Percentiles rank a stretch among this genome's conserved stretches.
phyloP scores from a whole-genome alignment of 768 basidiomycete species.

The Naganishia onofrii region DNA sequence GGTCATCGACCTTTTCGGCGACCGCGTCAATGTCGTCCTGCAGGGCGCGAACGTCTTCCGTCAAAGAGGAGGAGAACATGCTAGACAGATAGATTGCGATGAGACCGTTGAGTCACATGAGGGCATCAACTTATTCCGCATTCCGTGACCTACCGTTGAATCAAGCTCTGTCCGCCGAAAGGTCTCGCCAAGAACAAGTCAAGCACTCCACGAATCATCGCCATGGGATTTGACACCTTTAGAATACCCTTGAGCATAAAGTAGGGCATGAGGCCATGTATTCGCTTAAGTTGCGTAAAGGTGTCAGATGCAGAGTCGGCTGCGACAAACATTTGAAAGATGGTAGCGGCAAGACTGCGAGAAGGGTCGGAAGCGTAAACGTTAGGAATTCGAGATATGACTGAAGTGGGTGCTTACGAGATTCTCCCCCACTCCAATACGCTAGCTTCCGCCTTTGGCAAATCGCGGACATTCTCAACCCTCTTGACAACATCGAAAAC shows the following conservation, averaged over 20 bases:
- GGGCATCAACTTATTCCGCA: not conserved
- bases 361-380: not conserved
- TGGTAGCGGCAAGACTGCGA: conserved; percentile 82
- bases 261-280: conserved; percentile 97
- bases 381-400: not conserved
- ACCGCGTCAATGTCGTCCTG: conserved; percentile 85
- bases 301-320: conserved; percentile 87
- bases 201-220: conserved; percentile 89
- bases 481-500: conserved; percentile 85
- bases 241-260: conserved; percentile 89
- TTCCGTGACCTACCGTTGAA: conserved; percentile 67
- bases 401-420: conserved; percentile 62
- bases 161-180: conserved; percentile 85
- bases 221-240: conserved; percentile 89
- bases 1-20: conserved; percentile 82
- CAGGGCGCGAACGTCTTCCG: conserved; percentile 80
- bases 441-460: conserved; percentile 81
- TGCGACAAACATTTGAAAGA: conserved; percentile 92
- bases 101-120: not conserved
- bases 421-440: conserved; percentile 96
- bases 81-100: conserved; percentile 53
- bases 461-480: conserved; percentile 69
- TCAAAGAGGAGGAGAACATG: conserved; percentile 91
- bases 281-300: conserved; percentile 79
- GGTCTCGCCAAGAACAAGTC: conserved; percentile 96